Conservation (phyloP, 2,329 filamentous ascomycete species). For the Lomentospora prolificans region DNA sequence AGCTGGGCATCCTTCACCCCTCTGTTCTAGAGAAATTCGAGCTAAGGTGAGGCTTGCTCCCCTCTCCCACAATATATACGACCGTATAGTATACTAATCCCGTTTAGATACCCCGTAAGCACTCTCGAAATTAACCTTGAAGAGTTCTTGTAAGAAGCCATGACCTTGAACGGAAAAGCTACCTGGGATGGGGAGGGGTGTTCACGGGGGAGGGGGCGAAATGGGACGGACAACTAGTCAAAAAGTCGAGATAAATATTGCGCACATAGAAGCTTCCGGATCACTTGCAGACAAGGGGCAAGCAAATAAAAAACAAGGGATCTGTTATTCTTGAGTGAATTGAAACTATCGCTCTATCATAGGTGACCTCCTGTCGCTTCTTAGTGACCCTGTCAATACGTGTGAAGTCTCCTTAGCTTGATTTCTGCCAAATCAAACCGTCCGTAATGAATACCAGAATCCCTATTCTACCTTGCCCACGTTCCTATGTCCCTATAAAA, state of each 20-base stretch:
- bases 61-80: no score
- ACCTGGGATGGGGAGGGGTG: slow-evolving; percentile 10
- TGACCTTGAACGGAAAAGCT: no score
- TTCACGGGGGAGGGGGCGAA: neutral
- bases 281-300: neutral
- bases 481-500: no score
- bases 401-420: no score
- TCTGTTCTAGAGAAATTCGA: slow-evolving; percentile 90
- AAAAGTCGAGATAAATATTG: slow-evolving; percentile 5
- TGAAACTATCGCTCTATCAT: no score
- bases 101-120: slow-evolving; percentile 72
- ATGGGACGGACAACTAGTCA: neutral
- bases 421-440: no score
- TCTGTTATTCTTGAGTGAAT: neutral
- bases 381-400: no score
- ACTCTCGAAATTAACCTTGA: slow-evolving; percentile 92
- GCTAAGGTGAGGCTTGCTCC: slow-evolving; percentile 43
- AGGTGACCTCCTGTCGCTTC: no score
- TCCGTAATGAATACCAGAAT: no score
- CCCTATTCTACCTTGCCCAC: no score
- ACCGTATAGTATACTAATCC: no score
- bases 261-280: neutral
- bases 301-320: neutral
- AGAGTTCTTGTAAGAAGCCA: slow-evolving; percentile 60
- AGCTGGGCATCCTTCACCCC: slow-evolving; percentile 90